Evolutionary conservation across 106 monocot genomes (phyloP), one percentile per base, ranked within the genome.

Genomic region (Dioscorea dumetorum): DNA sequence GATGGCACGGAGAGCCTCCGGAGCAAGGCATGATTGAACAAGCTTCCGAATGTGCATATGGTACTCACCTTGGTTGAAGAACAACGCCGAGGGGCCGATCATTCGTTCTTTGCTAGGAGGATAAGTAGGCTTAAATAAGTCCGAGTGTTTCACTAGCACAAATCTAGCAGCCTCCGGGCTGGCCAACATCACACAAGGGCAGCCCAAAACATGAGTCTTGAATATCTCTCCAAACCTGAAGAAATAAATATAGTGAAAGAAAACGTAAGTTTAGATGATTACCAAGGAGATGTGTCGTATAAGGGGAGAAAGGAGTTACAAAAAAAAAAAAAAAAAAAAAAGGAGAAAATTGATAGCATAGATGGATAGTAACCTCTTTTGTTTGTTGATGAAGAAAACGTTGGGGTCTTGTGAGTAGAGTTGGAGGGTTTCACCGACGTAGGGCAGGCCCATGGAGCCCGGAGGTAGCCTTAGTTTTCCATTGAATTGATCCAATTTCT

Each of bases 141-240:
- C 70, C 0, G 85, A 80, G 28, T 79, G 82, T 24, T 61, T 76
- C 64, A 83, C 85, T 57, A 93, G 70, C 62, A 93, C 92, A 58
- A 88, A 81, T 73, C 78, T 65, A 22, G 85, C 85, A 14, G 92
- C 88, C 81, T 93, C 88, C n/a, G 88, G 85, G 71, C 83, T 83
- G n/a, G 85, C 78, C 92, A 88, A 69, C 88, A 93, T 93, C 67
- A 93, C 83, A 67, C 92, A 85, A 0, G 83, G 80, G 73, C 78
- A 88, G 5, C 87, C 91, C 21, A 92, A 78, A 6, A 92, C 23
- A 34, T 72, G 69, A 4, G 85, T 92, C 80, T 92, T 92, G 73
- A 92, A 88, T 1, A 92, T 70, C 59, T 92, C 85, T 0, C 91
- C 91, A 67, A 83, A 82, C 79, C 87, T 87, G 48, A 14, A 1